phyloP scores from a whole-genome alignment of 129 eudicot genomes.

The Tanacetum coccineum region DNA sequence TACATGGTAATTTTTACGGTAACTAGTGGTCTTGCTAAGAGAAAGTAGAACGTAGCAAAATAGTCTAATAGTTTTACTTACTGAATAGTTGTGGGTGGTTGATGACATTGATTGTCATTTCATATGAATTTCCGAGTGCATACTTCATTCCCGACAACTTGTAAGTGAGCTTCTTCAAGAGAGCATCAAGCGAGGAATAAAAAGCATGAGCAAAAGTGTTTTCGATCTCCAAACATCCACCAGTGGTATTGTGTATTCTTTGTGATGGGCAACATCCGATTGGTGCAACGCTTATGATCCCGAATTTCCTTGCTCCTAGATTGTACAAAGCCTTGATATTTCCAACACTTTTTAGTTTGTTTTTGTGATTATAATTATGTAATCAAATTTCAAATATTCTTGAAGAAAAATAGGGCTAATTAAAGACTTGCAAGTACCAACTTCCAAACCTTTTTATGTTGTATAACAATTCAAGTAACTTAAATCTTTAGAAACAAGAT shows the following conservation, averaged over 20 bases:
- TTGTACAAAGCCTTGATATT: slow-evolving; percentile 40
- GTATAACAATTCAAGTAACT: no score
- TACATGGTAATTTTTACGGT: not conserved
- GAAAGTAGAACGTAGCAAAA: not conserved
- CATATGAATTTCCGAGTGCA: slow-evolving; percentile 56
- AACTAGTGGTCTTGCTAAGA: not conserved
- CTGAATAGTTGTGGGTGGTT: slow-evolving; percentile 39
- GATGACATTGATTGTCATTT: slow-evolving; percentile 53
- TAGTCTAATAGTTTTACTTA: slow-evolving; percentile 26
- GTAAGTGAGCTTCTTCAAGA: slow-evolving; percentile 31
- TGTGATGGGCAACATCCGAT: slow-evolving; percentile 65
- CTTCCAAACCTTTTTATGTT: no score
- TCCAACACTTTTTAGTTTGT: not conserved
- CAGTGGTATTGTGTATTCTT: slow-evolving; percentile 34
- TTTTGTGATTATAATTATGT: not conserved
- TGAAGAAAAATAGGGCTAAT: not conserved
- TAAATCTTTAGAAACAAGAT: no score
- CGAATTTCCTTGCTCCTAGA: slow-evolving; percentile 62
- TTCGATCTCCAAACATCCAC: slow-evolving; percentile 45
- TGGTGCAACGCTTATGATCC: slow-evolving; percentile 55
- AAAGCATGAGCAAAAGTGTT: slow-evolving; percentile 44
- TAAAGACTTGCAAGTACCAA: not conserved
- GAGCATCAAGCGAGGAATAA: slow-evolving; percentile 36
- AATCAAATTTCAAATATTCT: not conserved
- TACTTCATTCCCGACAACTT: slow-evolving; percentile 42